Evolutionary conservation across 768 basidiomycete genomes (phyloP), one percentile per base, ranked within the genome.

Genomic region (Suillus paluster): DNA sequence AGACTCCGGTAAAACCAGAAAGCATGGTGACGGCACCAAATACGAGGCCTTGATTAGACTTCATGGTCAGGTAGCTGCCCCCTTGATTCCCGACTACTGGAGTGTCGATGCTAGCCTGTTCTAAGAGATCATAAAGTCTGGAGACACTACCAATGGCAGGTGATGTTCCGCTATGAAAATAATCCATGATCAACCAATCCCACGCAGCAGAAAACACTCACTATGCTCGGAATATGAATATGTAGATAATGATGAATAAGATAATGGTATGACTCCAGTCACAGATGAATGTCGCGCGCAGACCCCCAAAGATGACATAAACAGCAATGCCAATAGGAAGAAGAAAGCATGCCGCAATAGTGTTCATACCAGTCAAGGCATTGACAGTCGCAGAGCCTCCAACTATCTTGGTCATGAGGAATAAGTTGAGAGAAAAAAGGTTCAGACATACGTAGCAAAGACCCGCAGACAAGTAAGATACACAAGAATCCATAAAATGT

Each of bases 21-120:
- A 75, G 59, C 30, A 81, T 71, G 2, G 71, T 72, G 7, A 76
- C 73, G 21, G 76, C 75, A 58, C 79, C 80, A 48, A 81, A 80
- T 14, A 81, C 76, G 23, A 82, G 68, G 7, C 77, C 80, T 60
- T 79, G 76, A 46, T 80, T 77, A 17, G 83, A 84, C 64, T 83
- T 83, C 81, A 87, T 82, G 0, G 86, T 86, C 38, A 85, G 62
- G 64, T 86, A 86, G 57, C 81, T 83, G 6, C 86, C 84, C 17
- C 78, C 73, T 46, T 77, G 64, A 63, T 85, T 86, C 9, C 85
- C 84, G 0, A 62, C 63, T 0, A 86, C 84, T 0, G 85, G 85
- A 1, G 71, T 70, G n/a, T 79, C 76, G 3, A 70, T 59, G 1
- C 77, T 79, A 4, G 86, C 86, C 34, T 77, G 70, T 2, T 78